Conservation (phyloP, 495 filamentous ascomycete species). For the Friedmanniomyces simplex region DNA sequence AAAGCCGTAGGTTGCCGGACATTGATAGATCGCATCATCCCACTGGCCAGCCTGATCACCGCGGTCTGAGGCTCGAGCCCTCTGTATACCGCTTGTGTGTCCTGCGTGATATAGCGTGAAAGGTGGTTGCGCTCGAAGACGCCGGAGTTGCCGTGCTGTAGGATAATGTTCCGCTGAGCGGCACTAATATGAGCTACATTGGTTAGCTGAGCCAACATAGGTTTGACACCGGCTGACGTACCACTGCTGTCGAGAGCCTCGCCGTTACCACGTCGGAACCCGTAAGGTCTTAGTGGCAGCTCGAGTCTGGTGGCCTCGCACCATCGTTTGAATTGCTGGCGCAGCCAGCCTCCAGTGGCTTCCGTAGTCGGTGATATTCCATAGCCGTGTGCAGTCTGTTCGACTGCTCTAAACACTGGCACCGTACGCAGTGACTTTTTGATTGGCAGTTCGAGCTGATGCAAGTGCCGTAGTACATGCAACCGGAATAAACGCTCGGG, state of each 20-base stretch:
- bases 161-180: constrained; percentile 11
- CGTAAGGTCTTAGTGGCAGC: neutral
- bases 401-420: neutral
- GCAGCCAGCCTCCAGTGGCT: neutral
- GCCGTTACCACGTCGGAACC: neutral
- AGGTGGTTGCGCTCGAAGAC: constrained; percentile 9
- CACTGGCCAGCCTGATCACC: neutral
- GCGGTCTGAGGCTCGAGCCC: constrained; percentile 4
- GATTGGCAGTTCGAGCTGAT: neutral
- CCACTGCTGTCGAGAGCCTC: constrained; percentile 10
- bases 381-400: neutral
- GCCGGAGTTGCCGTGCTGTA: constrained; percentile 5
- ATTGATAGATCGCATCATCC: constrained; percentile 6
- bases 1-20: neutral
- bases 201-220: too few species aligned
- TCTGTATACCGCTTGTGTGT: constrained; percentile 2
- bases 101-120: neutral
- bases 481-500: neutral
- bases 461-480: neutral
- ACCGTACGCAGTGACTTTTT: neutral
- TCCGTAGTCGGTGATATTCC: neutral
- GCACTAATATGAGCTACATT: constrained; percentile 2
- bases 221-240: neutral
- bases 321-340: neutral
- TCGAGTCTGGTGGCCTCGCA: constrained; percentile 3